Evolutionary conservation across 1,139 yeast species (phyloP).

Genomic region (Nakaseomyces delphensis): DNA sequence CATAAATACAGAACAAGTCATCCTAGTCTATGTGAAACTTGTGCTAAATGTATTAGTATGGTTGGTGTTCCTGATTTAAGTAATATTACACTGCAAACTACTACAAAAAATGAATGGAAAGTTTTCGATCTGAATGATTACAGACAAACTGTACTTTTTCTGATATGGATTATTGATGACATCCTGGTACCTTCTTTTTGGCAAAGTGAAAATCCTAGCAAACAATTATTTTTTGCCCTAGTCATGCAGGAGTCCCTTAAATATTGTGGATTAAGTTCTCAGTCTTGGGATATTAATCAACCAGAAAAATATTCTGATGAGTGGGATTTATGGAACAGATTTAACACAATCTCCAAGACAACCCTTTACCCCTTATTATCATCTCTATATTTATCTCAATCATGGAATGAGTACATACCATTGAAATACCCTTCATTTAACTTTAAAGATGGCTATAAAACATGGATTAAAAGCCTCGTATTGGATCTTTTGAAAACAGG

Average conservation of each 20-base stretch:
- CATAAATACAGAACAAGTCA: conserved; percentile 46
- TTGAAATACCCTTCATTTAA: conserved; percentile 45
- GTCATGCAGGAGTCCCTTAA: conserved; percentile 82
- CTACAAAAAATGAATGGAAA: conserved; percentile 40
- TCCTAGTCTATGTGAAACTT: conserved; percentile 44
- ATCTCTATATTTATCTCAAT: conserved; percentile 57
- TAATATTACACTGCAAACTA: conserved; percentile 44
- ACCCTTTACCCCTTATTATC: conserved; percentile 68
- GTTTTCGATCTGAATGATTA: conserved; percentile 54
- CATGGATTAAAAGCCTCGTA: conserved; percentile 67
- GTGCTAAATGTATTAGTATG: conserved; percentile 64
- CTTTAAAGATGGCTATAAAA: conserved; percentile 36
- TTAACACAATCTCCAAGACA: conserved; percentile 60
- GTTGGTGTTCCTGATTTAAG: conserved; percentile 75
- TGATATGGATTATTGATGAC: conserved; percentile 57
- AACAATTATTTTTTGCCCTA: conserved; percentile 76
- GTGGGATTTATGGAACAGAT: conserved; percentile 47
- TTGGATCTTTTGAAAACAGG: conserved; percentile 49
- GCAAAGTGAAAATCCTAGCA: conserved; percentile 82
- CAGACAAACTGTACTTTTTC: conserved; percentile 56
- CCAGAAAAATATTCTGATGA: conserved; percentile 32
- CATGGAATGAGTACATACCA: conserved; percentile 37
- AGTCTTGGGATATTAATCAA: conserved; percentile 32
- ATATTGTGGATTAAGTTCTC: conserved; percentile 46
- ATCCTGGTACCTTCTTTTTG: conserved; percentile 73